These are phyloP conservation scores for Dryas drummondii DNA, from an alignment of 306 rosid genomes.

Conservation along the genomic window DNA sequence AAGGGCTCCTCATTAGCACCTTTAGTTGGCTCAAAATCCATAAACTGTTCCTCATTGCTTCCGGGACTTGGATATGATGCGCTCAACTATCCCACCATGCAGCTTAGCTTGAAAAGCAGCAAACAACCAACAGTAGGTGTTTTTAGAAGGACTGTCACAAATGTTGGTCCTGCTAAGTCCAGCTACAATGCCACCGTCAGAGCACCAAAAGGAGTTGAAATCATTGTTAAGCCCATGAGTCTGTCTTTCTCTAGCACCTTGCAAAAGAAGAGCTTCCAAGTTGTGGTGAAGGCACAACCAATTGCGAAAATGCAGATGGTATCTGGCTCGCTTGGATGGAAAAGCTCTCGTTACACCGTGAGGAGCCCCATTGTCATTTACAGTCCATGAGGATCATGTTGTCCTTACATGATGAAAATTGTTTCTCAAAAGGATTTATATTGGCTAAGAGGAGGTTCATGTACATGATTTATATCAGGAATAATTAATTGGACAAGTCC, in stretches of 20 bases:
- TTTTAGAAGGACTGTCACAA: slow-evolving; percentile 68
- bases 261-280: slow-evolving; percentile 68
- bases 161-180: slow-evolving; percentile 59
- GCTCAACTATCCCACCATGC: slow-evolving; percentile 78
- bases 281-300: slow-evolving; percentile 62
- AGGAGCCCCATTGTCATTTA: slow-evolving; percentile 77
- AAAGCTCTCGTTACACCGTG: slow-evolving; percentile 43
- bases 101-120: slow-evolving; percentile 42
- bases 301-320: slow-evolving; percentile 38
- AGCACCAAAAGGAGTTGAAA: slow-evolving; percentile 62
- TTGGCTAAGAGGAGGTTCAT: too few species aligned
- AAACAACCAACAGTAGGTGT: slow-evolving; percentile 34
- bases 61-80: slow-evolving; percentile 75
- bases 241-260: slow-evolving; percentile 42
- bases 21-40: slow-evolving; percentile 45
- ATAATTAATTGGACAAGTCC: too few species aligned
- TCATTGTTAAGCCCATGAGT: slow-evolving; percentile 49
- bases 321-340: slow-evolving; percentile 69
- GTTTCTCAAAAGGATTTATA: too few species aligned
- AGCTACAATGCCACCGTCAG: slow-evolving; percentile 54
- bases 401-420: too few species aligned
- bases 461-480: too few species aligned
- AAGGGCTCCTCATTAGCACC: slow-evolving; percentile 43
- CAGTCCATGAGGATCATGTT: slow-evolving; percentile 21
- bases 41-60: slow-evolving; percentile 63